phyloP scores from a whole-genome alignment of 805 yeast genomes.

The Barnettozyma salicaria region DNA sequence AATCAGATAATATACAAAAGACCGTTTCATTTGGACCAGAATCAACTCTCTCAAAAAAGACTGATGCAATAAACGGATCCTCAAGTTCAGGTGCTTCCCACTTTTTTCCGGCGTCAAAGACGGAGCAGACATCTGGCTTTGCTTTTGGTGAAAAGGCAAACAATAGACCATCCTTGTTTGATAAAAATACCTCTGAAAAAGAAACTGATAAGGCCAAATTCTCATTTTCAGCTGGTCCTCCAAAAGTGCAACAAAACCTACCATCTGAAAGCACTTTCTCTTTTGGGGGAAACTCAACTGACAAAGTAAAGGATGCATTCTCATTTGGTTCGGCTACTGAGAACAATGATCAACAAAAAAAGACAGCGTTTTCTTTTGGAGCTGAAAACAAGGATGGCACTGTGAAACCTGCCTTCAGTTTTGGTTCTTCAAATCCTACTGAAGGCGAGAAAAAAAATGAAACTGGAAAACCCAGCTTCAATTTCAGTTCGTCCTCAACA shows the following conservation, averaged over 20 bases:
- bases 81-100: too few relatives aligned
- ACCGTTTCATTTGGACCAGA: too few relatives aligned
- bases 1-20: too few relatives aligned
- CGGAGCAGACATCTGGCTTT: constrained; percentile 14
- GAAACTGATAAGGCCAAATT: constrained; percentile 8
- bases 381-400: neutral
- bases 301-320: constrained; percentile 12
- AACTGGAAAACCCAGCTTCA: neutral
- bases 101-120: too few relatives aligned
- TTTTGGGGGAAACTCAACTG: neutral
- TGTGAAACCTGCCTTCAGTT: constrained; percentile 2
- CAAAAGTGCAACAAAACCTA: constrained; percentile 10
- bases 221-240: neutral
- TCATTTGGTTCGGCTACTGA: constrained; percentile 8
- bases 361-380: constrained; percentile 10
- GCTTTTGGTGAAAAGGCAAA: constrained; percentile 10
- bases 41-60: too few relatives aligned
- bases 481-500: too few relatives aligned
- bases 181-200: constrained; percentile 4
- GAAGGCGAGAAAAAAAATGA: constrained; percentile 2
- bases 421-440: constrained; percentile 6
- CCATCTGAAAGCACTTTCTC: constrained; percentile 3
- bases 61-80: too few relatives aligned
- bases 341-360: constrained; percentile 1
- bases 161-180: too few relatives aligned